phyloP scores from a whole-genome alignment of 768 basidiomycete species.

The Lactarius tabidus region DNA sequence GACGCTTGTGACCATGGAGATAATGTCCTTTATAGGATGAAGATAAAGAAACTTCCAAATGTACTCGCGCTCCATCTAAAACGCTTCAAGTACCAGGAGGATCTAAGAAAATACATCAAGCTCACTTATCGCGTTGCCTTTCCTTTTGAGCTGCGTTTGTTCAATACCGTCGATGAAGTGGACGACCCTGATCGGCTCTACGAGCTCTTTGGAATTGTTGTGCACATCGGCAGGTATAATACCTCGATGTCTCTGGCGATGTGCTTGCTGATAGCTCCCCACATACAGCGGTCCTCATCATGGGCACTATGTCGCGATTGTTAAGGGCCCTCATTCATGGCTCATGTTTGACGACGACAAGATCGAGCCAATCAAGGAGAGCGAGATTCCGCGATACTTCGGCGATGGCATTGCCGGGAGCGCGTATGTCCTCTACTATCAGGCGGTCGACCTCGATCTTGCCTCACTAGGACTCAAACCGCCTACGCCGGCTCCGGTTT shows the following conservation, averaged over 20 bases:
- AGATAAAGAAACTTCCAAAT: slow-evolving; percentile 95
- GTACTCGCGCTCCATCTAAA: slow-evolving; percentile 94
- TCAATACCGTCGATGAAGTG: slow-evolving; percentile 95
- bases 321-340: slow-evolving; percentile 81
- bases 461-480: slow-evolving; percentile 61
- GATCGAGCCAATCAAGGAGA: slow-evolving; percentile 82
- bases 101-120: slow-evolving; percentile 86
- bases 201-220: slow-evolving; percentile 92
- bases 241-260: neutral
- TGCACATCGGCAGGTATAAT: slow-evolving; percentile 95
- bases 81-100: slow-evolving; percentile 98
- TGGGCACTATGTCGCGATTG: slow-evolving; percentile 95
- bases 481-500: slow-evolving; percentile 28
- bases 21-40: slow-evolving; percentile 64
- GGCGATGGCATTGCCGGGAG: slow-evolving; percentile 85
- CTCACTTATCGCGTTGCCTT: slow-evolving; percentile 96
- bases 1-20: neutral
- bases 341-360: slow-evolving; percentile 94
- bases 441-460: slow-evolving; percentile 83
- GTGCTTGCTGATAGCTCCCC: slow-evolving; percentile 10
- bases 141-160: slow-evolving; percentile 88
- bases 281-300: slow-evolving; percentile 86
- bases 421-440: slow-evolving; percentile 97
- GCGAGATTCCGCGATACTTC: slow-evolving; percentile 90
- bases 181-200: slow-evolving; percentile 90